Base-by-base conservation (phyloP, 2,329 filamentous ascomycete genomes). In the Ascochyta rabiei region DNA sequence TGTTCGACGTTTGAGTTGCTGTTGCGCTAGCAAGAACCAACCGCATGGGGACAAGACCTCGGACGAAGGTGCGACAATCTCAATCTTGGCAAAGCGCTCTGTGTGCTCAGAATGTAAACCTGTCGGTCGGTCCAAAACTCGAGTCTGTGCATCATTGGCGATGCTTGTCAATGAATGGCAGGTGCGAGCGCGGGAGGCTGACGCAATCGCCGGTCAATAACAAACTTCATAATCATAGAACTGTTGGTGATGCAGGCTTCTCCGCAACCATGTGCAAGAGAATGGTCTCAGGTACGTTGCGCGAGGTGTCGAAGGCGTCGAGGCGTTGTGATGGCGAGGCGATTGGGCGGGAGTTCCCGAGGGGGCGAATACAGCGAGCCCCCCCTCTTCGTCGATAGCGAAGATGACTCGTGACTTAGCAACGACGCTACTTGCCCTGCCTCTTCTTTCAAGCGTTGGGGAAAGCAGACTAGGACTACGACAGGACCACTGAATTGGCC, bases 41-140 rank as follows among this genome's bases (percentile, higher is more conserved):
- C 56, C 60, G 42, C 24, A 52, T 58, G 48, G 23, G 49, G 57
- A 46, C 50, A 57, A 48, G 43, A 55, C 33, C 54, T 69, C 63
- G 56, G 59, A 64, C 68, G 63, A 42, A 71, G 63, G 61, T 73
- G 71, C 65, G 69, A 74, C 71, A 53, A 40, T 30, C 37, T 47
- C 41, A 30, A 55, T 59, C 48, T 56, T 56, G 42, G 53, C 53
- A 38, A 9, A 45, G n/a, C 31, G 31, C 30, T 42, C 41, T 31
- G 19, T 34, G 23, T 37, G 34, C 37, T 53, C 19, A 38, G 50
- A 45, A 59, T 67, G 67, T 68, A 62, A 61, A 60, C 47, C 34
- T 37, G 49, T 44, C 43, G 33, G 19, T 48, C 51, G 45, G 44
- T 49, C 52, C 54, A 46, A 56, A 47, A 26, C 26, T 23, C 49